Base-by-base conservation (phyloP, 140 eudicot genomes). In the Senecio squalidus region DNA sequence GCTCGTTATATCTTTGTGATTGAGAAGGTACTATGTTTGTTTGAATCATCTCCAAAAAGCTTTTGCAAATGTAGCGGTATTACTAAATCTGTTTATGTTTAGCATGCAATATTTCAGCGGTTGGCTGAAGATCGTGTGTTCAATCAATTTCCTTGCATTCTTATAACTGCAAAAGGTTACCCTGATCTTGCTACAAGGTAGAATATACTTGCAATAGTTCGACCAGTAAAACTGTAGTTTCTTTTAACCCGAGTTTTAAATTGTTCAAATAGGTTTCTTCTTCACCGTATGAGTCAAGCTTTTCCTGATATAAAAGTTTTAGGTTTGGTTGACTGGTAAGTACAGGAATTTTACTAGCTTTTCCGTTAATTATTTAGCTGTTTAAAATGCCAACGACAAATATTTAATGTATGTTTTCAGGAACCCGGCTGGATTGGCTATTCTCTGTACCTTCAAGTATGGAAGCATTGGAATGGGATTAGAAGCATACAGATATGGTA, bases 171-270 rank as follows among this genome's bases (percentile, higher is more conserved):
- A 53, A 92, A 92, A 82, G 98, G 98, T 55, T 92, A 81, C 69
- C 98, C 96, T 58, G 98, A 92, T 72, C 80, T 92, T 56, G 98
- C 96, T 68, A 92, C 98, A 55, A 77, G 98, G 98, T 92, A 73
- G 9, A 47, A 5, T 27, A 55, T 18, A 71, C 49, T 26, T 61
- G 31, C 16, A 36, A 27, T 41, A 31, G 20, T 41, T 57, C 25
- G 55, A 55, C 18, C 33, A 52, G 28, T 53, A 27, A 24, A 43
- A 53, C 23, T 22, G 38, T 44, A 54, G 27, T 40, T 55, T 44
- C n/a, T 33, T 25, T 16, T 44, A 17, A 65, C 50, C 29, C 16
- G 41, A 57, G 68, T 55, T 62, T 30, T 59, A 30, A 44, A 62
- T 47, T 62, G 59, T 30, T 46, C 5, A 50, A 43, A 59, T 72